Base-by-base conservation (phyloP, 2,329 filamentous ascomycete species). In the Alternaria sp. region DNA sequence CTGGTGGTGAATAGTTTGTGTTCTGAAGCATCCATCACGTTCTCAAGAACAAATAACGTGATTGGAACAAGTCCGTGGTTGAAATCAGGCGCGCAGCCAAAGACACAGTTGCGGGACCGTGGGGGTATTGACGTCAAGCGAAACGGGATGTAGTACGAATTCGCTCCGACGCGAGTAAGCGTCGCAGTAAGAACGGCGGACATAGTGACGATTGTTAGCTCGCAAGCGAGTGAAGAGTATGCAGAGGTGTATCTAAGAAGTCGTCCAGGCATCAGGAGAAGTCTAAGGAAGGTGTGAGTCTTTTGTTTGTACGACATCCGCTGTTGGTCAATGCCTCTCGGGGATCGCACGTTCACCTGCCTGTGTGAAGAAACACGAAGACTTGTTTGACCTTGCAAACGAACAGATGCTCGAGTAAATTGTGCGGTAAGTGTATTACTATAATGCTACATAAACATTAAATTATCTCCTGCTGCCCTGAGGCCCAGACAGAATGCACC, bases 401-500 rank as follows among this genome's bases (percentile, higher is more conserved):
- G 30, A 0, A 1, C 4, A 3, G 5, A 5, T n/a, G 33, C 7
- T 37, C 7, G 7, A 37, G 33, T 4, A n/a, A 37, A 37, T 37
- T 7, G 7, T 5, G 33, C 33, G 1, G 30, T 37, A 37, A 9
- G 7, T 4, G 15, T 37, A 0, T 37, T 37, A n/a, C 4, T 37
- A 9, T 37, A 4, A 37, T n/a, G 33, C 33, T 37, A 37, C 33
- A 5, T 37, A 37, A 37, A 37, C 33, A 37, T n/a, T n/a, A 37
- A n/a, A 37, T 5, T n/a, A 37, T 37, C 33, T 37, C 15, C 33
- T 37, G 15, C 33, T 37, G 4, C 33, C 33, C 15, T 55, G 51
- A 11, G 63, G 61, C 3, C 68, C 71, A 9, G 69, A 71, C n/a
- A 77, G 20, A 30, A 77, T 72, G 57, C 75, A 77, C 11, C 75